phyloP scores from a whole-genome alignment of 164 flowering plant genomes.

The Piper longum region DNA sequence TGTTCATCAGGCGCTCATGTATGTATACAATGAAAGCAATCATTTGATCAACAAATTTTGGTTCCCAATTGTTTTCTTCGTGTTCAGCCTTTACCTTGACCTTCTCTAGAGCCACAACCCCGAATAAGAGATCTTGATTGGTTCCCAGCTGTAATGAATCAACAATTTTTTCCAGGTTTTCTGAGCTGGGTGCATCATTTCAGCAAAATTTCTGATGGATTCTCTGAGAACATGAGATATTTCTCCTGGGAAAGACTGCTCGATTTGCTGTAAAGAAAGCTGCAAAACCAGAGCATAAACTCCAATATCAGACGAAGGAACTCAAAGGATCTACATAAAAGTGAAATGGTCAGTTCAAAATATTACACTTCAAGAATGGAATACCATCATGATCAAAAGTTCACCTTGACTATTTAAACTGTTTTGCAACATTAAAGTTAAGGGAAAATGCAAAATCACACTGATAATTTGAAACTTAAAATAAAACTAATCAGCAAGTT shows the following conservation, averaged over 20 bases:
- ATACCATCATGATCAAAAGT: too few species aligned
- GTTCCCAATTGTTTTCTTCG: slow-evolving; percentile 12
- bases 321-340: too few species aligned
- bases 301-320: not conserved
- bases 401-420: too few species aligned
- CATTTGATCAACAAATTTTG: slow-evolving; percentile 10
- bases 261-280: slow-evolving; percentile 24
- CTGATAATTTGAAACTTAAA: too few species aligned
- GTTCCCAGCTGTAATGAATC: slow-evolving; percentile 15
- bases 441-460: too few species aligned
- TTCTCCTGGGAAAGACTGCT: slow-evolving; percentile 9
- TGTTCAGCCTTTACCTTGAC: slow-evolving; percentile 9
- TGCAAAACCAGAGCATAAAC: slow-evolving; percentile 6
- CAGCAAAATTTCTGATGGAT: slow-evolving; percentile 7
- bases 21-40: slow-evolving; percentile 15
- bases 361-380: too few species aligned
- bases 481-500: too few species aligned
- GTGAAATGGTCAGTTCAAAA: too few species aligned
- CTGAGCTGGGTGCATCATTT: slow-evolving; percentile 8
- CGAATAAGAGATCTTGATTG: slow-evolving; percentile 19
- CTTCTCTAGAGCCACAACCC: slow-evolving; percentile 17
- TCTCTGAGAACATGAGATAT: slow-evolving; percentile 9
- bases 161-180: slow-evolving; percentile 4
- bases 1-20: slow-evolving; percentile 15
- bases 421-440: too few species aligned